Base-by-base conservation (phyloP, 805 yeast species). In the Cyberlindnera mycetangii region DNA sequence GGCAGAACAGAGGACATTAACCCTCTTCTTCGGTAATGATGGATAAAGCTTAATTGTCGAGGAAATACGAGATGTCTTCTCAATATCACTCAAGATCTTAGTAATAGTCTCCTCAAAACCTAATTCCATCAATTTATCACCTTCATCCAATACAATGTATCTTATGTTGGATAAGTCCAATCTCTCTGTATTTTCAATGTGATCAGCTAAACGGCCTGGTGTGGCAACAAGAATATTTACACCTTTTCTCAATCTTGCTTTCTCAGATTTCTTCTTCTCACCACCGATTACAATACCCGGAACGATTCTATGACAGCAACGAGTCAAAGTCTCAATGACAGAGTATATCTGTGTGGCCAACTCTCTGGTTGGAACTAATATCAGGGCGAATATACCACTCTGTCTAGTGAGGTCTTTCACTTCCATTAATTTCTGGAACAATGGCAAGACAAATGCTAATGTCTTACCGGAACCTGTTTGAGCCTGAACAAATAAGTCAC, bases 391-490 rank as follows among this genome's bases (percentile, higher is more conserved):
- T 11, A 93, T 69, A 5, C 99, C 99, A 12, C 87, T 75, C 14
- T 77, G 74, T 54, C 98, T 75, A 35, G 58, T 64, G 4, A 73
- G 60, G 28, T 62, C 68, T 30, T 68, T 60, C 55, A 79, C 78
- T 22, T 71, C 65, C 78, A 89, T 78, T 34, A 93, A 70, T 47
- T 79, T 75, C 51, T 86, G 81, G 50, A 92, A 64, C 17, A 95
- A 82, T 1, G 99, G 99, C 31, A 95, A 67, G 3, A 84, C 69
- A 61, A 86, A 95, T 0, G 98, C 83, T 44, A 93, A 66, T 0
- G 99, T 93, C 65, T 93, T 93, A 65, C 99, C 99, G 0, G 98
- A 90, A 42, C 99, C 99, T 0, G 99, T 93, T 66, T 95, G 97
- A 0, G 99, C 97, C 60, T 89, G 95, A 37, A 93, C 85, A 53